Percentiles rank a stretch among this genome's conserved stretches.
phyloP scores from a whole-genome alignment of 2,329 filamentous ascomycete species.

The Penicillium sp. region DNA sequence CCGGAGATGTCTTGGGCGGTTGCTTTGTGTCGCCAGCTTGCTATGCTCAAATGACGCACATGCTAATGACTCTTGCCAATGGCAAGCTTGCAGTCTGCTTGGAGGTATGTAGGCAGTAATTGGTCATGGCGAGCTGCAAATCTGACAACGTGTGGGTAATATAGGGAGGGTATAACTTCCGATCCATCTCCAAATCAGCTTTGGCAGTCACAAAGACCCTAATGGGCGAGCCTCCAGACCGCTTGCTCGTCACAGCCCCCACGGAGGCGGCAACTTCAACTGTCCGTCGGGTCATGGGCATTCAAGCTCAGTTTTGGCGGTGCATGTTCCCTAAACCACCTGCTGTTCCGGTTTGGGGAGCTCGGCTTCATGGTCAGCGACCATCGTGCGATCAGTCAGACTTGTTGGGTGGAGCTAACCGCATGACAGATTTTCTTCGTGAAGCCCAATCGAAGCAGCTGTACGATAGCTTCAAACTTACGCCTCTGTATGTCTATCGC shows the following conservation, averaged over 20 bases:
- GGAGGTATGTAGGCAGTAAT: constrained; percentile 51
- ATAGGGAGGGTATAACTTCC: constrained; percentile 84
- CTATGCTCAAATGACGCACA: constrained; percentile 98
- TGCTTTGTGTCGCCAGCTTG: constrained; percentile 89
- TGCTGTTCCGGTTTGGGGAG: constrained; percentile 32
- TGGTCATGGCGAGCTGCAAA: neutral
- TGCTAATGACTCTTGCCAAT: constrained; percentile 91
- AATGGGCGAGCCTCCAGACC: constrained; percentile 87
- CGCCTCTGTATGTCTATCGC: constrained; percentile 74
- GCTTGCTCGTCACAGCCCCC: constrained; percentile 49
- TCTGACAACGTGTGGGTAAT: neutral
- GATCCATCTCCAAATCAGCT: constrained; percentile 88
- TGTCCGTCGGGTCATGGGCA: constrained; percentile 56
- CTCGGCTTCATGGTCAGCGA: constrained; percentile 61
- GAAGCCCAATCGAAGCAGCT: constrained; percentile 70
- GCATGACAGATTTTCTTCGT: constrained; percentile 65
- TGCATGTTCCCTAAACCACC: constrained; percentile 69
- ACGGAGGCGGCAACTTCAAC: constrained; percentile 55
- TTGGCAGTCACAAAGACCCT: constrained; percentile 86
- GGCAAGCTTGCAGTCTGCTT: constrained; percentile 90
- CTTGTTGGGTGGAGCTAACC: constrained; percentile 6
- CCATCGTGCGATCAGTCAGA: neutral
- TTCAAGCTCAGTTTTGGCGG: constrained; percentile 73
- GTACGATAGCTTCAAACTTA: constrained; percentile 71
- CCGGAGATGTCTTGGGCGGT: constrained; percentile 85